phyloP scores from a whole-genome alignment of 2,329 filamentous ascomycete genomes.

The Fusarium tanahbumbuense region DNA sequence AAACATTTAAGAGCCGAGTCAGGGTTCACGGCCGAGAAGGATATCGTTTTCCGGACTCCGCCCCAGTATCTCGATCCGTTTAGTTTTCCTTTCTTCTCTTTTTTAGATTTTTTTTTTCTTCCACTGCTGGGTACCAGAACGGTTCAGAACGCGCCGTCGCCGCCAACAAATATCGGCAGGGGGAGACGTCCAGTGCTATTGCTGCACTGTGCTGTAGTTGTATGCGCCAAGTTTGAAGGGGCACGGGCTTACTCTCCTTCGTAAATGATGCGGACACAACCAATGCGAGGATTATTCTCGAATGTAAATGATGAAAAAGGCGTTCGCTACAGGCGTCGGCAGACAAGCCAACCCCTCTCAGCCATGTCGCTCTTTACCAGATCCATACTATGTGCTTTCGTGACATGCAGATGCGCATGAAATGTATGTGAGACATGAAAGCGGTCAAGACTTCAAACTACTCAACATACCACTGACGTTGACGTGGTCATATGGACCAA shows the following conservation, averaged over 20 bases:
- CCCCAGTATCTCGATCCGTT: constrained; percentile 20
- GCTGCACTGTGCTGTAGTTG: constrained; percentile 5
- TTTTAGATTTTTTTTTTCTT: neutral
- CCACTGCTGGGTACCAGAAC: constrained; percentile 10
- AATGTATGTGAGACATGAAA: constrained; percentile 27
- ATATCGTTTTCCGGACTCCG: constrained; percentile 28
- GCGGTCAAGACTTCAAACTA: constrained; percentile 26
- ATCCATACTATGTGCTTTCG: constrained; percentile 11
- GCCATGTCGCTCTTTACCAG: constrained; percentile 17
- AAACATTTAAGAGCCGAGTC: constrained; percentile 31
- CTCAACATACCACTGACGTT: constrained; percentile 23
- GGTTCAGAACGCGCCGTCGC: constrained; percentile 17
- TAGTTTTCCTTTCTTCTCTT: neutral
- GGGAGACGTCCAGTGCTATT: constrained; percentile 2
- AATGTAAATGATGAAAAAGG: constrained; percentile 34
- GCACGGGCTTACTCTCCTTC: constrained; percentile 6
- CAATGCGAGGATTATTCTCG: constrained; percentile 19
- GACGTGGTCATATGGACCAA: constrained; percentile 39
- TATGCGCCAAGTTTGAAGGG: constrained; percentile 6
- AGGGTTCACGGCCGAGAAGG: constrained; percentile 27
- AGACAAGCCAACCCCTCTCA: constrained; percentile 16
- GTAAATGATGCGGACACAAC: constrained; percentile 17
- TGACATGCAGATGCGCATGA: constrained; percentile 25
- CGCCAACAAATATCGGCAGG: constrained; percentile 25
- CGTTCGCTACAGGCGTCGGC: constrained; percentile 18